Evolutionary conservation across 1,139 yeast species (phyloP), one percentile per base, ranked within the genome.

Genomic region (Geotrichum armillariae): DNA sequence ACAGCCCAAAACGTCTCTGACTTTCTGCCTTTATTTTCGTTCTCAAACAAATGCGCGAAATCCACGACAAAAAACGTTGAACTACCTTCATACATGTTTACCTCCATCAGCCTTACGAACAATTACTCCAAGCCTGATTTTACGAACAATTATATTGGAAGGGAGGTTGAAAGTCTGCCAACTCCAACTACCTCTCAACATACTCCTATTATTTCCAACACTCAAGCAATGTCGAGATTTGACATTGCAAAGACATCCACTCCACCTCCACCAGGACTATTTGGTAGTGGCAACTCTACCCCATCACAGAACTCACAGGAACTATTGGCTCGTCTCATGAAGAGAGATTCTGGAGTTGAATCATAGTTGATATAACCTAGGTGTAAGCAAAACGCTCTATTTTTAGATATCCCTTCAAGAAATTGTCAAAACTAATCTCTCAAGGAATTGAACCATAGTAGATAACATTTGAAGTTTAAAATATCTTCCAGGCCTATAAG

Each of bases 281-380:
- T 25, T 25, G 34, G 11, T n/a, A 31, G 16, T 31, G 11, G 16
- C 7, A n/a, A 31, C 16, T 31, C 34, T 31, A 31, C 34, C 5
- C 34, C 5, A 31, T 31, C 34, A 31, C 34, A 31, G 12, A 31
- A 9, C 12, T 31, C 34, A 11, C 34, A 31, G 16, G 16, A 31
- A n/a, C 34, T 31, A 5, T 31, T 31, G 16, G 16, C 34, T 31
- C 34, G 34, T n/a, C 12, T 31, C 12, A 31, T 9, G 16, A 31
- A 31, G 34, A 31, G 16, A 31, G 16, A 25, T 17, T 44, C 50
- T 27, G 47, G 55, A 56, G 61, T 61, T 61, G 58, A 56, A 61
- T 35, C 37, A 18, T 20, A 44, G 17, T 22, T 21, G 23, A 27
- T 23, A n/a, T n/a, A n/a, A n/a, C n/a, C n/a, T n/a, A n/a, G n/a